Conservation (phyloP, 352 stramenopile species). For the Pythium volutum region DNA sequence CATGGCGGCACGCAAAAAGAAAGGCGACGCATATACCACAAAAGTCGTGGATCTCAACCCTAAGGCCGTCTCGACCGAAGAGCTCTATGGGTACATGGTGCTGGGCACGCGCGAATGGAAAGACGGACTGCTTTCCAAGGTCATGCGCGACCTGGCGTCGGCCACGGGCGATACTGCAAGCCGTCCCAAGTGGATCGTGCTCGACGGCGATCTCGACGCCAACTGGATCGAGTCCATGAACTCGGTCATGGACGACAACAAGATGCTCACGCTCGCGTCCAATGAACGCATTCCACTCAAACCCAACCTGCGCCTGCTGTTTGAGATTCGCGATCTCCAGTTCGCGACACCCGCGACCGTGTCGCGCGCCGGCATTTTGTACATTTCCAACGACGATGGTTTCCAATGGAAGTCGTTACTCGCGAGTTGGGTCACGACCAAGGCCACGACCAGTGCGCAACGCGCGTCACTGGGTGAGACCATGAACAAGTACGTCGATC, state of each 20-base stretch:
- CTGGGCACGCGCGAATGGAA: conserved; percentile 94
- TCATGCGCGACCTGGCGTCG: conserved; percentile 91
- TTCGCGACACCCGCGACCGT: conserved; percentile 95
- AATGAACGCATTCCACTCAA: conserved; percentile 96
- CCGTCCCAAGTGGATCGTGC: conserved; percentile 92
- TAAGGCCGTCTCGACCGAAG: conserved; percentile 95
- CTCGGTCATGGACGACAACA: conserved; percentile 90
- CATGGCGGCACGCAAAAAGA: conserved; percentile 71
- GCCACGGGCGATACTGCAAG: conserved; percentile 30
- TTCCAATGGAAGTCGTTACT: conserved; percentile 93
- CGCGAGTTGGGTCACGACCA: conserved; percentile 86
- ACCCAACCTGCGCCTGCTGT: conserved; percentile 93
- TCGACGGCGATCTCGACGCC: conserved; percentile 90
- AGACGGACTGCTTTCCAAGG: conserved; percentile 92
- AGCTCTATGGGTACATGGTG: conserved; percentile 96
- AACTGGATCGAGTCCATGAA: conserved; percentile 92
- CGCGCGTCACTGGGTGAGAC: conserved; percentile 48
- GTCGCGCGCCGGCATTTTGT: conserved; percentile 93
- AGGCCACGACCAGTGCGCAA: conserved; percentile 52
- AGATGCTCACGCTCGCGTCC: conserved; percentile 87
- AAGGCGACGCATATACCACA: conserved; percentile 56
- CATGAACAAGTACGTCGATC: conserved; percentile 88
- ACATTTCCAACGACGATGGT: conserved; percentile 90
- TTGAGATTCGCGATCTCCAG: conserved; percentile 94
- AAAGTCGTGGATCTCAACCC: conserved; percentile 91